phyloP scores from a whole-genome alignment of 345 rosid genomes.

The Eucalyptus sp. region DNA sequence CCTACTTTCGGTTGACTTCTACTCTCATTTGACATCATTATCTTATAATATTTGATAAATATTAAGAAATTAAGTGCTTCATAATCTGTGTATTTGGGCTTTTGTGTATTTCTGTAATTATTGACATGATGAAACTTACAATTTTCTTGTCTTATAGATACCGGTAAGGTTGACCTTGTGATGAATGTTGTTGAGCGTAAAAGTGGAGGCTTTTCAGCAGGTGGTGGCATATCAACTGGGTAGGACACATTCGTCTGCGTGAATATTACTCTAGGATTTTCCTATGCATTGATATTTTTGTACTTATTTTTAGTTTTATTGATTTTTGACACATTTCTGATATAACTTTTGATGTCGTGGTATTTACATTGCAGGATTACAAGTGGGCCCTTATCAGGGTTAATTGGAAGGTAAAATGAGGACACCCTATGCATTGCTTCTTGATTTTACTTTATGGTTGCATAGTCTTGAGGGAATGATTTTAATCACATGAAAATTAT shows the following conservation, averaged over 20 bases:
- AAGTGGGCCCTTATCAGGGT: constrained; percentile 87
- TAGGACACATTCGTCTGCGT: constrained; percentile 3
- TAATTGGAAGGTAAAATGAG: constrained; percentile 67
- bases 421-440: background rate
- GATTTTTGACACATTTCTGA: background rate
- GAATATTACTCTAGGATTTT: background rate
- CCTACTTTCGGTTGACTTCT: background rate
- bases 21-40: background rate
- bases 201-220: constrained; percentile 94
- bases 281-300: background rate
- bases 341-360: background rate
- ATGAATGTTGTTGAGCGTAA: constrained; percentile 96
- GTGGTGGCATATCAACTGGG: constrained; percentile 97
- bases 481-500: background rate
- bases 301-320: background rate
- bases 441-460: background rate
- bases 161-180: constrained; percentile 80
- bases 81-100: background rate
- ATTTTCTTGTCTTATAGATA: constrained; percentile 20
- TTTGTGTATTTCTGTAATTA: background rate
- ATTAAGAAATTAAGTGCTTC: background rate
- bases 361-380: constrained; percentile 53
- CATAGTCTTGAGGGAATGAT: background rate
- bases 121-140: background rate
- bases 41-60: background rate